phyloP scores from a whole-genome alignment of 805 yeast genomes.

The Wickerhamiella galacta region DNA sequence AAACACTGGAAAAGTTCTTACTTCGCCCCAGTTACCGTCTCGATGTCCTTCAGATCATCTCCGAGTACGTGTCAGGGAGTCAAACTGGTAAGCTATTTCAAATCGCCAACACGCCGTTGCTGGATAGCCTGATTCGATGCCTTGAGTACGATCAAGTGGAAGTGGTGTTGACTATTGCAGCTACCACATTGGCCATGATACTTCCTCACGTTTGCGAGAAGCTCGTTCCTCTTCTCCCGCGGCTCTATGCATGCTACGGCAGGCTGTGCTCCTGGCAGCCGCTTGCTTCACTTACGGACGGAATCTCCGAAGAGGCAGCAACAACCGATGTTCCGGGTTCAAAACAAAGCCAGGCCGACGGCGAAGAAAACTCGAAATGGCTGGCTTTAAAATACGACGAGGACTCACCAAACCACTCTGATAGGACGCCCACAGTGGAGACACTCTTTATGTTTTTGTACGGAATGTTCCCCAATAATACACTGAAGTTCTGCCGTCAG shows the following conservation, averaged over 20 bases:
- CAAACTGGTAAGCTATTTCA: constrained; percentile 15
- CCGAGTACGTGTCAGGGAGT: constrained; percentile 12
- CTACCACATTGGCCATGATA: constrained; percentile 26
- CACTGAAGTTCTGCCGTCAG: constrained; percentile 27
- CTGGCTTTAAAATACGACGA: background rate
- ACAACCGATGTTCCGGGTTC: background rate
- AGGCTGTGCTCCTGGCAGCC: constrained; percentile 28
- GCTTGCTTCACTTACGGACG: background rate
- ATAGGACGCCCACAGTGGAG: constrained; percentile 16
- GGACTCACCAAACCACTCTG: background rate
- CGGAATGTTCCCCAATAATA: constrained; percentile 39
- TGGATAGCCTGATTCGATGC: constrained; percentile 12
- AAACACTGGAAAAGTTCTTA: constrained; percentile 25
- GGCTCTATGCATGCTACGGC: constrained; percentile 29
- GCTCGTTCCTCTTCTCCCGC: constrained; percentile 23
- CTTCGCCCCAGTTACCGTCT: constrained; percentile 23
- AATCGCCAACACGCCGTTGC: constrained; percentile 12
- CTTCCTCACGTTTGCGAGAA: constrained; percentile 31
- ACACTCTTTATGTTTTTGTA: constrained; percentile 35
- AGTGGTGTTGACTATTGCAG: constrained; percentile 24
- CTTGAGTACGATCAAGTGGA: constrained; percentile 28
- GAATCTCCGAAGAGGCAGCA: background rate
- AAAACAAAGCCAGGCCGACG: background rate
- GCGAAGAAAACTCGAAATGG: background rate
- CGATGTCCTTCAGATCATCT: constrained; percentile 25